Percentiles rank a stretch among this genome's conserved stretches.
Evolutionary conservation across 805 yeast genomes (phyloP).

Genomic region (Torulaspora gathmanii): DNA sequence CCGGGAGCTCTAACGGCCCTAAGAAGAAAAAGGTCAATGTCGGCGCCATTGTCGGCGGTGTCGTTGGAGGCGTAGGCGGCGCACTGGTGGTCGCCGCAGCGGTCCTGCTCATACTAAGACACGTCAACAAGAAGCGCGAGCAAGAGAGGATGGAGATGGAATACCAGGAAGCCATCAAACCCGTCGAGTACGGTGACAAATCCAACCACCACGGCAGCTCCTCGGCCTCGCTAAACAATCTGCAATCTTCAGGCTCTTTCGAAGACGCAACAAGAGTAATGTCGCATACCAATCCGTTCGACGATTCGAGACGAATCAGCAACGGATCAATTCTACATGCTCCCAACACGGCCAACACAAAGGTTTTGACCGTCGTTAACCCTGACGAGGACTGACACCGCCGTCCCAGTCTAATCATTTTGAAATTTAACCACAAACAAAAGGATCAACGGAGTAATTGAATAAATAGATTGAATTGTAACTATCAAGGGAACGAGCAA

Average conservation of each 20-base stretch:
- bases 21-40: constrained; percentile 29
- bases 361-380: constrained; percentile 80
- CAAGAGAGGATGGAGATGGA: constrained; percentile 52
- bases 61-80: constrained; percentile 52
- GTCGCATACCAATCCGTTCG: constrained; percentile 51
- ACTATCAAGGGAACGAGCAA: not conserved
- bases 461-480: constrained; percentile 4
- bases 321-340: constrained; percentile 87
- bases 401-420: not conserved
- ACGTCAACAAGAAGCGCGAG: constrained; percentile 37
- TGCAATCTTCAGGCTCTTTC: constrained; percentile 14
- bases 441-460: constrained; percentile 1
- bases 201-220: constrained; percentile 8
- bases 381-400: constrained; percentile 53
- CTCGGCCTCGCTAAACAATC: constrained; percentile 11
- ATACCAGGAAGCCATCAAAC: constrained; percentile 53
- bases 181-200: constrained; percentile 34
- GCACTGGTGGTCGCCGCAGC: constrained; percentile 40
- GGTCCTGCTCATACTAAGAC: constrained; percentile 39
- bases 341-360: constrained; percentile 53
- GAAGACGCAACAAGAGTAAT: constrained; percentile 10
- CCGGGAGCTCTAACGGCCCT: constrained; percentile 7
- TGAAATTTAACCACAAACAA: not conserved
- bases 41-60: constrained; percentile 64
- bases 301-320: constrained; percentile 75